Percentiles rank a stretch among this genome's conserved stretches.
These are phyloP conservation scores for Yamadazyma membranifaciens DNA, from an alignment of 1,139 yeast species.

Conservation along the genomic window DNA sequence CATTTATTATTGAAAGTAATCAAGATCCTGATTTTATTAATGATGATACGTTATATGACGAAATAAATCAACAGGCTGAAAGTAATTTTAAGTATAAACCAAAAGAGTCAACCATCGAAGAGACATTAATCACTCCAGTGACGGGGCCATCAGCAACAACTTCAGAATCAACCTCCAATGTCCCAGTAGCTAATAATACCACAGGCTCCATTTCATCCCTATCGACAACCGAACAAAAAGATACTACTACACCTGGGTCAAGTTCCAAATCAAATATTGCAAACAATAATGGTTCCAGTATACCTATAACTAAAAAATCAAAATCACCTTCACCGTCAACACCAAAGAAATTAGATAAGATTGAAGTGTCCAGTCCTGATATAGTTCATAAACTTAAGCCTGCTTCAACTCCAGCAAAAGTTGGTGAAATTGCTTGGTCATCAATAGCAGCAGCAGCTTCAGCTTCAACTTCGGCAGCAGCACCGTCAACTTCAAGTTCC, in stretches of 20 bases:
- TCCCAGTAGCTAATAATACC: neutral
- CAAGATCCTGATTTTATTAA: constrained; percentile 41
- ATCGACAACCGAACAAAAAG: neutral
- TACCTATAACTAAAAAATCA: constrained; percentile 8
- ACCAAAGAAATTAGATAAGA: constrained; percentile 16
- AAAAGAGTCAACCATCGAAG: constrained; percentile 7
- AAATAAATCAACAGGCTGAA: constrained; percentile 33
- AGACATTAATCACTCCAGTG: constrained; percentile 1
- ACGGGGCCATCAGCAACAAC: neutral
- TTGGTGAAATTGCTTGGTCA: constrained; percentile 69
- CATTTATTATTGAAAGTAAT: constrained; percentile 35
- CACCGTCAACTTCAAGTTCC: neutral
- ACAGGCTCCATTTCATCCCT: no score
- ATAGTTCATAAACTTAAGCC: constrained; percentile 58
- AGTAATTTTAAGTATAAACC: constrained; percentile 16
- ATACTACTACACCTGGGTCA: neutral
- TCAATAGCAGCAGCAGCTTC: constrained; percentile 52
- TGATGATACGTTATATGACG: constrained; percentile 44
- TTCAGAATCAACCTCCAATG: neutral
- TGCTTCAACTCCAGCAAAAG: constrained; percentile 64
- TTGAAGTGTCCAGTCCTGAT: constrained; percentile 29
- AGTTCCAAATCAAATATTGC: neutral
- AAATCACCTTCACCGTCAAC: constrained; percentile 14
- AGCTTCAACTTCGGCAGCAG: neutral
- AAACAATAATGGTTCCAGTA: neutral